phyloP scores from a whole-genome alignment of 805 yeast genomes.

The Wickerhamomyces sydowiorum region DNA sequence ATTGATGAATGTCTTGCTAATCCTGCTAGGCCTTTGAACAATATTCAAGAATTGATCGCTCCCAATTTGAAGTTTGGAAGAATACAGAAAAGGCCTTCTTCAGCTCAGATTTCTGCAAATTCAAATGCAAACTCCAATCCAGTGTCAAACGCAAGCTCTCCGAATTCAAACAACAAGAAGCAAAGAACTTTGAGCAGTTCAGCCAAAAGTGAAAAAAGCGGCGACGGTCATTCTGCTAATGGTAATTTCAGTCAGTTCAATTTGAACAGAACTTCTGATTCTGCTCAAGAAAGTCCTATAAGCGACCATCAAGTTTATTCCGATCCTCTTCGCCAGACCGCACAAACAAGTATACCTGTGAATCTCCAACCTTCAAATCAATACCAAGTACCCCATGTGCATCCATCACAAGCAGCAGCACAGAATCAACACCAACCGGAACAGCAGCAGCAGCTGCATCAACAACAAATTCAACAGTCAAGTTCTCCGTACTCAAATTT shows the following conservation, averaged over 20 bases:
- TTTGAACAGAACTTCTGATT: not conserved
- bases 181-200: not conserved
- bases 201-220: not conserved
- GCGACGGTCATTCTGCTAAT: not conserved
- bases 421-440: not conserved
- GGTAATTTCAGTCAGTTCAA: constrained; percentile 10
- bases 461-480: constrained; percentile 6
- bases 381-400: constrained; percentile 1
- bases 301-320: not conserved
- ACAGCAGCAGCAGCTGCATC: constrained; percentile 3
- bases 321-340: not conserved
- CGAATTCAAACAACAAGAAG: not conserved
- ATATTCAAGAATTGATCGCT: constrained; percentile 16
- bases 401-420: not conserved
- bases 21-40: constrained; percentile 20
- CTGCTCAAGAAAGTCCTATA: not conserved
- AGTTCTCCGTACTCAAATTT: constrained; percentile 3
- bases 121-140: not conserved
- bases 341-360: not conserved
- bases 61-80: constrained; percentile 20
- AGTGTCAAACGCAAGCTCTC: not conserved
- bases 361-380: not conserved
- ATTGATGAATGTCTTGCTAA: constrained; percentile 20
- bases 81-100: constrained; percentile 6
- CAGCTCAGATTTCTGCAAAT: constrained; percentile 4